These are phyloP conservation scores for Trichoderma cornu-damae DNA, from an alignment of 2,329 filamentous ascomycete genomes.

Conservation along the genomic window DNA sequence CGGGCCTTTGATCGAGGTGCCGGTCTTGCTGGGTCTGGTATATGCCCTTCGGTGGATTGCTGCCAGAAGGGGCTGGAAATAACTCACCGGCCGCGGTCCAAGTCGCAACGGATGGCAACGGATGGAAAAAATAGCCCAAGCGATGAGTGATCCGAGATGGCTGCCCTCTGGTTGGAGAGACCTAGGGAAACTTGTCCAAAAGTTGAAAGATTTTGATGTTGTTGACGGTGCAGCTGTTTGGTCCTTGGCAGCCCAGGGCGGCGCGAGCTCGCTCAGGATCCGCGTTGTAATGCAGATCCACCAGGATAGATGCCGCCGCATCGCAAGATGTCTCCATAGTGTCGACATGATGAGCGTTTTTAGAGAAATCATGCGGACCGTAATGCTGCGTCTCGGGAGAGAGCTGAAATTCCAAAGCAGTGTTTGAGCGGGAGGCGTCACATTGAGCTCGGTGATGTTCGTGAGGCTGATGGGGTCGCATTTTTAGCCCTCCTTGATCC, in stretches of 20 bases:
- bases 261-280: slow-evolving; percentile 12
- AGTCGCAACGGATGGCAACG: no score
- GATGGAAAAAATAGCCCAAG: no score
- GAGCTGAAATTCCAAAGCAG: neutral
- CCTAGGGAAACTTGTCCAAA: slow-evolving; percentile 4
- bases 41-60: slow-evolving; percentile 63
- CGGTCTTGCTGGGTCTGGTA: slow-evolving; percentile 70
- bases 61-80: slow-evolving; percentile 50
- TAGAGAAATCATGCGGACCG: no score
- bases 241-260: slow-evolving; percentile 15
- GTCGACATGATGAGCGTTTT: neutral
- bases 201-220: slow-evolving; percentile 19
- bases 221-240: slow-evolving; percentile 15
- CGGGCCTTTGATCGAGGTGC: slow-evolving; percentile 80
- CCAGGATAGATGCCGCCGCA: slow-evolving; percentile 17
- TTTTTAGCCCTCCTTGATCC: neutral
- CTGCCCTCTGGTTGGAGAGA: no score
- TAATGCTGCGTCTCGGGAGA: neutral
- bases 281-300: slow-evolving; percentile 9
- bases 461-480: neutral
- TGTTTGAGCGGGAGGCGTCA: neutral
- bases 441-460: no score
- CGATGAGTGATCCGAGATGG: no score
- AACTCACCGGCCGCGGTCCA: no score
- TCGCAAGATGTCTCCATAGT: slow-evolving; percentile 14